Evolutionary conservation across 257 asterid genomes (phyloP).

Genomic region (Ligustrum vulgare): DNA sequence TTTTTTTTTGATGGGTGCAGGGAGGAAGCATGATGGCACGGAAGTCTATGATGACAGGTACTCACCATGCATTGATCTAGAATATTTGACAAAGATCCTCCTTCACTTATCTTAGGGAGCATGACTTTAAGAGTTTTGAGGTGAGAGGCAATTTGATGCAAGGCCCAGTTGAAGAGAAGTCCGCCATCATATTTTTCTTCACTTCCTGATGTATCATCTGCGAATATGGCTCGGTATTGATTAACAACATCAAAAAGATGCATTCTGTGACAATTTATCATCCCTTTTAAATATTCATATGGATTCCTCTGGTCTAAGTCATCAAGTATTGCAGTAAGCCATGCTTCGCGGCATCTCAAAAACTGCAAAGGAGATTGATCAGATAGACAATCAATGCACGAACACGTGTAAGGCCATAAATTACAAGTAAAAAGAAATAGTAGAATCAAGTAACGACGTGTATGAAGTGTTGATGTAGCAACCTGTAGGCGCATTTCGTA

Average conservation of each 20-base stretch:
- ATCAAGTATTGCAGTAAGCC: constrained; percentile 92
- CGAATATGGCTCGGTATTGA: constrained; percentile 95
- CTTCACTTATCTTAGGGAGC: constrained; percentile 96
- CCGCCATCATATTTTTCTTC: constrained; percentile 98
- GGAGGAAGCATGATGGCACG: background rate
- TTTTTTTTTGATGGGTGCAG: background rate
- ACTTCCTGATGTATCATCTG: constrained; percentile 90
- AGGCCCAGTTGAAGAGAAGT: constrained; percentile 97
- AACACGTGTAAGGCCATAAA: background rate
- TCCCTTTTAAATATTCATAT: constrained; percentile 90
- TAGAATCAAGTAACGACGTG: background rate
- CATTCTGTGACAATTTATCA: constrained; percentile 84
- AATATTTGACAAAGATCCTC: constrained; percentile 91
- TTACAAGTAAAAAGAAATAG: constrained; percentile 11
- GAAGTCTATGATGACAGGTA: constrained; percentile 21
- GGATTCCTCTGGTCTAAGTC: constrained; percentile 96
- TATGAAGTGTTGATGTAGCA: constrained; percentile 4
- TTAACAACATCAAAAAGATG: constrained; percentile 97
- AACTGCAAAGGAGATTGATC: constrained; percentile 53
- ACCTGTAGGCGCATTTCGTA: constrained; percentile 99
- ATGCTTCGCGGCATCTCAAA: constrained; percentile 94
- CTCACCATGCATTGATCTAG: constrained; percentile 98
- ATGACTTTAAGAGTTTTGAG: constrained; percentile 78
- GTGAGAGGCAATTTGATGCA: constrained; percentile 90
- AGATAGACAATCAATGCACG: constrained; percentile 30